phyloP scores from a whole-genome alignment of 495 filamentous ascomycete species.

The Tuber microsphaerosporum region DNA sequence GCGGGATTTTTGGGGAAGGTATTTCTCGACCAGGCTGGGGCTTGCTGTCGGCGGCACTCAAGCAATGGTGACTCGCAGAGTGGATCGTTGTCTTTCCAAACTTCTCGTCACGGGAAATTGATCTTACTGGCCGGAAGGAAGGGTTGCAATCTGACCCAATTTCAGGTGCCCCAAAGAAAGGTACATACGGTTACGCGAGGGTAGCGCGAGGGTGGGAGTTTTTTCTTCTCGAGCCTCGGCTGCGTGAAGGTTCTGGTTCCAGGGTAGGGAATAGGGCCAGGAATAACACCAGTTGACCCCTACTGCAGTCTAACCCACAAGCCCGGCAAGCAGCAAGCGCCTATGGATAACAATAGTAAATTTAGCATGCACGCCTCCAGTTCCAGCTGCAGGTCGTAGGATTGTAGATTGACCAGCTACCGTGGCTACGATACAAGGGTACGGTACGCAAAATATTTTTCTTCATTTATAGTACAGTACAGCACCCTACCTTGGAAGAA shows the following conservation, averaged over 20 bases:
- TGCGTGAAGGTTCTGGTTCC: background rate
- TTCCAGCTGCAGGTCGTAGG: background rate
- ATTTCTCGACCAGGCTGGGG: conserved; percentile 5
- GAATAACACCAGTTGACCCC: background rate
- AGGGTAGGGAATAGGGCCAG: background rate
- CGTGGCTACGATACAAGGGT: background rate
- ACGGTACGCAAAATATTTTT: background rate
- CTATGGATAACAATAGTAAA: background rate
- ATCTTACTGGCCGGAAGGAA: conserved; percentile 12
- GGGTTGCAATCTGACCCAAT: conserved; percentile 14
- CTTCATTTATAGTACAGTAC: background rate
- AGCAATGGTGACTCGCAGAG: background rate
- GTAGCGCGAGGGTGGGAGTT: background rate
- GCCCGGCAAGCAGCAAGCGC: background rate
- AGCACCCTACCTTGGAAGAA: background rate
- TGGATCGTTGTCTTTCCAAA: conserved; percentile 11
- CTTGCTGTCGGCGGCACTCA: conserved; percentile 1
- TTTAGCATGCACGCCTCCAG: background rate
- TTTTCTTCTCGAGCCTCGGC: background rate
- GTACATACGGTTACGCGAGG: conserved; percentile 23
- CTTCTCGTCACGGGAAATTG: conserved; percentile 21
- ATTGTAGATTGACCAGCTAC: background rate
- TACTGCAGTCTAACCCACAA: background rate
- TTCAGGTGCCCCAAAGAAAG: conserved; percentile 10
- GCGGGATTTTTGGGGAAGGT: conserved; percentile 9